Conservation (phyloP, 768 basidiomycete genomes). For the Leccinellum luteum region DNA sequence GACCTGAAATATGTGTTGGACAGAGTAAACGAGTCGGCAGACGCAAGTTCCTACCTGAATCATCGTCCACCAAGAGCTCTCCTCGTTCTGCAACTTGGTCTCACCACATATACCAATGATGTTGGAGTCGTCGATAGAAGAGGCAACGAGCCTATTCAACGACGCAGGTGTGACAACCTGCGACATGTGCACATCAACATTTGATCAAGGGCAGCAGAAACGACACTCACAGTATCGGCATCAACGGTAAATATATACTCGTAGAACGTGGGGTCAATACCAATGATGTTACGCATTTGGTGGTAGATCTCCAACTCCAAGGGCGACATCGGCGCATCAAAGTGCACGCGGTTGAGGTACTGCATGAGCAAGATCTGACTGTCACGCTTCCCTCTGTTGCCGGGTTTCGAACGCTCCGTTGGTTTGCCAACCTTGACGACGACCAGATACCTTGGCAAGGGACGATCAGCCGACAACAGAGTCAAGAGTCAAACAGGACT, state of each 20-base stretch:
- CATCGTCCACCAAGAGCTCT: constrained; percentile 75
- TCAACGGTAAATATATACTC: constrained; percentile 74
- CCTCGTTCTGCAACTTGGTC: constrained; percentile 65
- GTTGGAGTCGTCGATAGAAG: constrained; percentile 53
- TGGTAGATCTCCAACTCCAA: constrained; percentile 70
- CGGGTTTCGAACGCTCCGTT: constrained; percentile 60
- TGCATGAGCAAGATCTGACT: constrained; percentile 66
- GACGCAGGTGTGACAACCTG: constrained; percentile 64
- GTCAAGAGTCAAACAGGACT: constrained; percentile 19
- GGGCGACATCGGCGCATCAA: constrained; percentile 63
- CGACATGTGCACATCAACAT: constrained; percentile 13
- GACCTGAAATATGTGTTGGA: constrained; percentile 38
- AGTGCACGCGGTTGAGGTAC: constrained; percentile 68
- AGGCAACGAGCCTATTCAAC: constrained; percentile 66
- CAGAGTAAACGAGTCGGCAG: neutral
- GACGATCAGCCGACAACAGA: neutral
- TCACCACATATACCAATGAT: constrained; percentile 72
- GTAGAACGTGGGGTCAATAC: constrained; percentile 73
- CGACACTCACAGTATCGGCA: constrained; percentile 57
- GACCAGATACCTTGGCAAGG: constrained; percentile 49
- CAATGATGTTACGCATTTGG: constrained; percentile 73
- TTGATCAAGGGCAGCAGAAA: neutral
- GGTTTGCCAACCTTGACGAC: constrained; percentile 67
- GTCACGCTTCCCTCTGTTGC: constrained; percentile 68
- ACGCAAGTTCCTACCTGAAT: constrained; percentile 47